phyloP scores from a whole-genome alignment of 306 rosid species.

The Casuarina equisetifolia region DNA sequence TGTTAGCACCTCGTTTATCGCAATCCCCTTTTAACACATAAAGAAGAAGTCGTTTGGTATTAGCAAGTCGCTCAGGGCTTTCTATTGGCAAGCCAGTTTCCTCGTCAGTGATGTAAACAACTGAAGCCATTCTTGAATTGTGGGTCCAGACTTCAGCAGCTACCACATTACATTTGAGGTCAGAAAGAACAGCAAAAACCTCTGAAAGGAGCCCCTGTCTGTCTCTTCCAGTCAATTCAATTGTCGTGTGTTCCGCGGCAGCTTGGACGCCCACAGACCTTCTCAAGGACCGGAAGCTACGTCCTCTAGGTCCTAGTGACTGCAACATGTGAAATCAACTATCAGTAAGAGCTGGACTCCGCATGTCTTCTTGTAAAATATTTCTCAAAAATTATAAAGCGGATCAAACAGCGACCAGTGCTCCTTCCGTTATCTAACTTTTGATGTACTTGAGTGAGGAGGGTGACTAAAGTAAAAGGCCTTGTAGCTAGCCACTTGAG shows the following conservation, averaged over 20 bases:
- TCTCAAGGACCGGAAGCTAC: constrained; percentile 78
- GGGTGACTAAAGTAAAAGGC: background rate
- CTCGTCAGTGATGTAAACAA: constrained; percentile 76
- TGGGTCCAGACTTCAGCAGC: constrained; percentile 99
- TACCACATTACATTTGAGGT: constrained; percentile 94
- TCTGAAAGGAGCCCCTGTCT: constrained; percentile 96
- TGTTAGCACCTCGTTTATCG: constrained; percentile 82
- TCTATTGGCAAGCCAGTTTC: constrained; percentile 59
- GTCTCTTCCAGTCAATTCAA: constrained; percentile 89
- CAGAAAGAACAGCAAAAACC: constrained; percentile 89
- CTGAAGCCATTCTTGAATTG: constrained; percentile 96
- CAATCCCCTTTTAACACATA: constrained; percentile 79
- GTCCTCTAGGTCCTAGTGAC: constrained; percentile 81
- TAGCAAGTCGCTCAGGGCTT: constrained; percentile 55
- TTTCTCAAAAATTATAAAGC: background rate
- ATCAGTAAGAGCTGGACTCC: constrained; percentile 21
- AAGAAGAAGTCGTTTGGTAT: constrained; percentile 74
- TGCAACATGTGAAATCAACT: constrained; percentile 31
- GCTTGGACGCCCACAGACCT: constrained; percentile 94
- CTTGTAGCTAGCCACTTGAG: background rate
- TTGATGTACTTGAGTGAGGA: constrained; percentile 15
- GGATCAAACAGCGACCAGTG: constrained; percentile 18
- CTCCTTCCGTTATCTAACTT: constrained; percentile 18
- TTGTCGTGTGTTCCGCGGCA: constrained; percentile 67
- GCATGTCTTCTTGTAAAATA: constrained; percentile 11